These are phyloP conservation scores for Pholiota adiposa DNA, from an alignment of 1,284 basidiomycete species.

Conservation along the genomic window DNA sequence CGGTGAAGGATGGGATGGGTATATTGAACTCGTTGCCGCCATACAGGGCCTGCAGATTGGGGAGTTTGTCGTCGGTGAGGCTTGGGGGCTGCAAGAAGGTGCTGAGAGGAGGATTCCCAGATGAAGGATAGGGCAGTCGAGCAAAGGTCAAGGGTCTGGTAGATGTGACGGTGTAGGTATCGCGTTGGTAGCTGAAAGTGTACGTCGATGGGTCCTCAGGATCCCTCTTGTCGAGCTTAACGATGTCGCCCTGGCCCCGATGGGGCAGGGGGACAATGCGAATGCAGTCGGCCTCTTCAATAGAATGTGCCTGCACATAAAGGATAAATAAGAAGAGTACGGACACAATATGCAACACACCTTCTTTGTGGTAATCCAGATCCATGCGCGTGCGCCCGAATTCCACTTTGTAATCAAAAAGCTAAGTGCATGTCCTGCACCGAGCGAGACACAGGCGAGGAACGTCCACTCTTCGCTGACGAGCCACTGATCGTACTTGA, in stretches of 20 bases:
- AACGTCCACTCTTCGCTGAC: constrained; percentile 97
- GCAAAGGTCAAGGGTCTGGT: constrained; percentile 71
- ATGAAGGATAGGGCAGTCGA: constrained; percentile 90
- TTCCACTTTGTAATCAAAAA: constrained; percentile 95
- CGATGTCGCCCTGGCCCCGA: constrained; percentile 92
- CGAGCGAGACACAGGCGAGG: constrained; percentile 85
- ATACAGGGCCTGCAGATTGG: constrained; percentile 65
- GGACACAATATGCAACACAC: constrained; percentile 36
- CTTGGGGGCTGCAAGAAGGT: constrained; percentile 65
- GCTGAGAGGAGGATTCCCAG: constrained; percentile 71
- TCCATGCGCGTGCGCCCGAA: constrained; percentile 75
- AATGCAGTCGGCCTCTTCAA: constrained; percentile 81
- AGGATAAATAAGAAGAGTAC: neutral
- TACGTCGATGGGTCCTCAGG: constrained; percentile 63
- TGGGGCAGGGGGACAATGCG: constrained; percentile 86
- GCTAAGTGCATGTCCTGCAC: constrained; percentile 88
- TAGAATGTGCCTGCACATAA: constrained; percentile 56
- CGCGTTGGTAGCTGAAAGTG: constrained; percentile 95
- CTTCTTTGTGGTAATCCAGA: constrained; percentile 78
- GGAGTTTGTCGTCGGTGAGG: constrained; percentile 43
- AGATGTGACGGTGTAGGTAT: constrained; percentile 85
- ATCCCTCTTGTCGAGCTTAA: constrained; percentile 71
- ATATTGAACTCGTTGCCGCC: constrained; percentile 96
- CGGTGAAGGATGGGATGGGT: constrained; percentile 89
- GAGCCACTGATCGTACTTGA: constrained; percentile 90